A percentile compares a stretch with the other conserved stretches of the same genome.
Evolutionary conservation across 495 filamentous ascomycete genomes (phyloP).

Genomic region (Sordaria brevicollis): DNA sequence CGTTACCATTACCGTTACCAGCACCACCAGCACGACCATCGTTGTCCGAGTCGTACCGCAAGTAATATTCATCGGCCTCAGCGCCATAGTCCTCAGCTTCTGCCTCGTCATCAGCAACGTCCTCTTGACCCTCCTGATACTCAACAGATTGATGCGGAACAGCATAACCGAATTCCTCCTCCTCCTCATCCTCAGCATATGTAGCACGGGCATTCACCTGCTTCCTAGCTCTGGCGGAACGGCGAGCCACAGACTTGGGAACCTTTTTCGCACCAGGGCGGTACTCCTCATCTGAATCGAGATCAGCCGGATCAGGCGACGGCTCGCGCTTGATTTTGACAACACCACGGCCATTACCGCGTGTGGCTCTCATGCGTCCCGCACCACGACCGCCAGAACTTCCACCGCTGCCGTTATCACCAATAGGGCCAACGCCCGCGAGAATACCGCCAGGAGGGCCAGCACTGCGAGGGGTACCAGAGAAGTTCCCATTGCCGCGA

Average conservation of each 20-base stretch:
- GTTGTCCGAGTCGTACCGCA: not conserved
- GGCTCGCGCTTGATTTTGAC: not conserved
- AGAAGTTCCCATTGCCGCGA: too few relatives aligned
- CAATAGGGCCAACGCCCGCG: not conserved
- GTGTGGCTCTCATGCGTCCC: not conserved
- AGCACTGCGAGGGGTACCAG: not conserved
- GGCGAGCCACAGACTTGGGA: not conserved
- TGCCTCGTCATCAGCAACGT: not conserved
- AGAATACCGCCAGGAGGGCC: not conserved
- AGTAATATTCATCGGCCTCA: not conserved
- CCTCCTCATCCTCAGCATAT: not conserved
- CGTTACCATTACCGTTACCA: not conserved
- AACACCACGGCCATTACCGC: not conserved
- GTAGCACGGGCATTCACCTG: not conserved
- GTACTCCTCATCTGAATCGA: slow-evolving; percentile 4
- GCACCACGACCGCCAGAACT: not conserved
- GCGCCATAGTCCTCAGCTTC: not conserved
- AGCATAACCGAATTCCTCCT: not conserved
- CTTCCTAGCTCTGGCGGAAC: not conserved
- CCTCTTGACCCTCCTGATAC: not conserved
- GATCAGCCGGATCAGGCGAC: slow-evolving; percentile 1
- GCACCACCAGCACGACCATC: not conserved
- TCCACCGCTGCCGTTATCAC: not conserved
- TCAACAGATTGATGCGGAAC: not conserved
- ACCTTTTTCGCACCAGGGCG: not conserved